phyloP scores from a whole-genome alignment of 345 rosid species.

The Iberis pinnata region DNA sequence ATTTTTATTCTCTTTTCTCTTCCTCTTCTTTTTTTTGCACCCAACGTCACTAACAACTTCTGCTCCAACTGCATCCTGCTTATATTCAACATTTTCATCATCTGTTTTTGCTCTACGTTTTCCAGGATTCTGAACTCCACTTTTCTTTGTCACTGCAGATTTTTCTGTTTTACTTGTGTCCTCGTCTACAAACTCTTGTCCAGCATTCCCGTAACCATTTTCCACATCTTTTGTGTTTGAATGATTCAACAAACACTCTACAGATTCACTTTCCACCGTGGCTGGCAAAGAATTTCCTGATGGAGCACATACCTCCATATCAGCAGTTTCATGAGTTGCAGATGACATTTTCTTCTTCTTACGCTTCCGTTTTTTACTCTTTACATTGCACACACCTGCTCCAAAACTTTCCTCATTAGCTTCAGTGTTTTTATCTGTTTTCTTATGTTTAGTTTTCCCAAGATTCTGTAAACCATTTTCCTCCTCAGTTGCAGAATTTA shows the following conservation, averaged over 20 bases:
- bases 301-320: conserved; percentile 21
- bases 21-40: conserved; percentile 4
- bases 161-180: conserved; percentile 5
- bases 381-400: conserved; percentile 11
- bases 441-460: not conserved
- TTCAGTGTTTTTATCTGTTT: conserved; percentile 7
- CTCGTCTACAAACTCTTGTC: conserved; percentile 4
- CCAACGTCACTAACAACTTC: conserved; percentile 14
- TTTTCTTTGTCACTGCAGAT: not conserved
- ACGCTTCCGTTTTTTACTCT: conserved; percentile 2
- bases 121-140: not conserved
- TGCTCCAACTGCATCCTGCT: conserved; percentile 5
- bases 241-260: conserved; percentile 14
- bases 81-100: conserved; percentile 6
- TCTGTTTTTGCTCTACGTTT: conserved; percentile 8
- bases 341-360: conserved; percentile 17
- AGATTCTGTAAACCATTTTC: conserved; percentile 8
- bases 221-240: conserved; percentile 8
- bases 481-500: too few species aligned
- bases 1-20: not conserved
- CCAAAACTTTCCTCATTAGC: not conserved
- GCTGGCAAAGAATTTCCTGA: conserved; percentile 6
- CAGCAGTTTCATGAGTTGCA: conserved; percentile 13
- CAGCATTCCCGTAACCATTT: not conserved
- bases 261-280: not conserved